These are phyloP conservation scores for Candida glaebosa DNA, from an alignment of 805 yeast genomes.

Conservation along the genomic window DNA sequence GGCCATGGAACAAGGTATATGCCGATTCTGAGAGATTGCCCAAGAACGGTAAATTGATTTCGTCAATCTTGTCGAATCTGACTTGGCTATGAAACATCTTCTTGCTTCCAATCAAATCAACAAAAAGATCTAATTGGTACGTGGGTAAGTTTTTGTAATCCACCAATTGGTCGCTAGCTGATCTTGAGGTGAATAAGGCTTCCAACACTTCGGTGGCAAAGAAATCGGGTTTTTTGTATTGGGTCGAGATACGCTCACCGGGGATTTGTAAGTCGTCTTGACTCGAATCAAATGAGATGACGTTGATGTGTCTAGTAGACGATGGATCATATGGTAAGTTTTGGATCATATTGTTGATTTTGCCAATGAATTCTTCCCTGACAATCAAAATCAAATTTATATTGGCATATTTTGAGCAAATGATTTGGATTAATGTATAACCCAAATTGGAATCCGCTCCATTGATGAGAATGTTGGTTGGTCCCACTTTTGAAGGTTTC, in stretches of 20 bases:
- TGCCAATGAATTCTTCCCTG: slow-evolving; percentile 16
- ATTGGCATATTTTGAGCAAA: slow-evolving; percentile 10
- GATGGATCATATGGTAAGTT: slow-evolving; percentile 19
- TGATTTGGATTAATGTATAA: slow-evolving; percentile 29
- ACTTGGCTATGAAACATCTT: slow-evolving; percentile 31
- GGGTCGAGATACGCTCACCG: slow-evolving; percentile 30
- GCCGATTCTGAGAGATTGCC: slow-evolving; percentile 11
- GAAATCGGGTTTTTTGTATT: slow-evolving; percentile 35
- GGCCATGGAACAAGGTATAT: slow-evolving; percentile 23
- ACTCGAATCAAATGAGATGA: slow-evolving; percentile 31
- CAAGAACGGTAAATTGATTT: slow-evolving; percentile 26
- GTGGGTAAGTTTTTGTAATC: slow-evolving; percentile 17
- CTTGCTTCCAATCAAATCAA: slow-evolving; percentile 40
- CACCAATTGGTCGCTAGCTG: slow-evolving; percentile 17
- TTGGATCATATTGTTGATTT: slow-evolving; percentile 19
- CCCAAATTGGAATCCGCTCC: slow-evolving; percentile 43
- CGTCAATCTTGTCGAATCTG: slow-evolving; percentile 26
- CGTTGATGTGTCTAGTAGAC: slow-evolving; percentile 17
- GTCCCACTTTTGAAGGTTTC: slow-evolving; percentile 11
- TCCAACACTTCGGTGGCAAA: slow-evolving; percentile 37
- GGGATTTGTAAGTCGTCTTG: slow-evolving; percentile 33
- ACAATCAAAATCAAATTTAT: slow-evolving; percentile 29
- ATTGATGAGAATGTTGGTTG: slow-evolving; percentile 34
- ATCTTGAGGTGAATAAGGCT: slow-evolving; percentile 20
- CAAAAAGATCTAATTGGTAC: slow-evolving; percentile 31